Base-by-base conservation (phyloP, 2,329 filamentous ascomycete genomes). In the Lecanosticta acicola region DNA sequence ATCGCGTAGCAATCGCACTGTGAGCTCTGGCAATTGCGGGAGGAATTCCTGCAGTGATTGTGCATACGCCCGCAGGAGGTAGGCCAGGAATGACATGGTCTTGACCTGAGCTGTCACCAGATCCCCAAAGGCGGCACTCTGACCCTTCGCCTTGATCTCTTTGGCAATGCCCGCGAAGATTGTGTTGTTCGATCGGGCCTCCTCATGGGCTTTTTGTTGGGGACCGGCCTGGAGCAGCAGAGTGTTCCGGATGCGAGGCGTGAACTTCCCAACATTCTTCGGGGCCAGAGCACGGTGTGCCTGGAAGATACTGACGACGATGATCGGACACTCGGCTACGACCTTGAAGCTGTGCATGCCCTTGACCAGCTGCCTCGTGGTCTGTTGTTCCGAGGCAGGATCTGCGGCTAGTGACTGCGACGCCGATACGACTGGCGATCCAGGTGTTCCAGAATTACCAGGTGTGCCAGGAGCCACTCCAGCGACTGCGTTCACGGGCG, bases 331-430 rank as follows among this genome's bases (percentile, higher is more conserved):
- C 66, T 99, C 93, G 1, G 91, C 89, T 3, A 98, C 78, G 18
- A 98, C 91, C 67, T 97, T 98, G 78, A 99, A 98, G 1, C 93
- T 98, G 65, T 95, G 88, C 87, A 96, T 96, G 21, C 93, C 93
- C 68, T 88, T 94, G 44, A 90, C 73, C 26, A 98, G 69, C 39
- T 87, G 85, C 48, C 90, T 82, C 45, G 80, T 81, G 59, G 89
- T 84, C 34, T 59, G 56, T 59, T 88, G 84, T 58, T 96, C 90
- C 11, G 82, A 78, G 4, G 83, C 87, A 41, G 95, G 78, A 52
- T 97, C 93, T 14, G 84, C 62, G 18, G 52, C 45, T 11, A 56
- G 38, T 7, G 59, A 53, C 19, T 59, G 56, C n/a, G 66, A 78
- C 2, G 87, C 80, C 1, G 88, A 85, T 2, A 86, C 84, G 7